phyloP scores from a whole-genome alignment of 2,329 filamentous ascomycete species.

The Aspergillus nomiae region DNA sequence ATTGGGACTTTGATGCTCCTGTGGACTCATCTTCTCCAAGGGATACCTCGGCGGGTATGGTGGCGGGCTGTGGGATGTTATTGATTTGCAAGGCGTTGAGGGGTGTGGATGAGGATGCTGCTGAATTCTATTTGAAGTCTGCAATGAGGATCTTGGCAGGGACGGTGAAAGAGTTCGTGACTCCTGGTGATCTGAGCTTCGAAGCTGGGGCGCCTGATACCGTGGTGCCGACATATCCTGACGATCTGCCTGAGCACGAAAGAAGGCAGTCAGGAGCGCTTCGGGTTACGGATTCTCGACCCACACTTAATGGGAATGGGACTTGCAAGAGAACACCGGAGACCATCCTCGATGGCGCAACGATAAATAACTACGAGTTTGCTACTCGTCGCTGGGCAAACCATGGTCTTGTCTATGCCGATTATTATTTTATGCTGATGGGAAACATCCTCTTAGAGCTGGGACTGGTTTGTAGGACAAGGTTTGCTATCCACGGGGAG shows the following conservation, averaged over 20 bases:
- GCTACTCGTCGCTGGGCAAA: slow-evolving; percentile 42
- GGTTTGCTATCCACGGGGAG: background rate
- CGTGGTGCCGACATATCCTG: background rate
- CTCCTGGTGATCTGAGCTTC: slow-evolving; percentile 4
- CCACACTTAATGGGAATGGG: background rate
- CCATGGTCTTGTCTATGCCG: slow-evolving; percentile 47
- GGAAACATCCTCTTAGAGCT: slow-evolving; percentile 44
- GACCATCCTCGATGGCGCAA: slow-evolving; percentile 49
- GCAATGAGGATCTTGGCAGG: slow-evolving; percentile 14
- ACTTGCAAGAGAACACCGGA: slow-evolving; percentile 25
- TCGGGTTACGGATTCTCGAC: slow-evolving; percentile 3
- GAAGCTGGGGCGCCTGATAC: background rate
- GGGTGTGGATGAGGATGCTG: background rate
- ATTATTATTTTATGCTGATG: slow-evolving; percentile 46
- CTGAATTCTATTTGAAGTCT: slow-evolving; percentile 4
- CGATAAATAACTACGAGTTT: slow-evolving; percentile 45
- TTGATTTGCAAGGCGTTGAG: slow-evolving; percentile 38
- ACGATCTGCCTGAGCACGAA: background rate
- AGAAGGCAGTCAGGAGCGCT: slow-evolving; percentile 2
- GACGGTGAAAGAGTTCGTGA: slow-evolving; percentile 14
- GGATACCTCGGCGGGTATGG: slow-evolving; percentile 46
- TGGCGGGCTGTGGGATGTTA: slow-evolving; percentile 46
- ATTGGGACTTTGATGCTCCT: slow-evolving; percentile 57
- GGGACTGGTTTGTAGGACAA: slow-evolving; percentile 9
- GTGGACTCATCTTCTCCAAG: slow-evolving; percentile 20